Percentiles rank a stretch among this genome's conserved stretches.
These are phyloP conservation scores for Eimeria acervulina DNA, from an alignment of 169 alveolate species.

Conservation along the genomic window DNA sequence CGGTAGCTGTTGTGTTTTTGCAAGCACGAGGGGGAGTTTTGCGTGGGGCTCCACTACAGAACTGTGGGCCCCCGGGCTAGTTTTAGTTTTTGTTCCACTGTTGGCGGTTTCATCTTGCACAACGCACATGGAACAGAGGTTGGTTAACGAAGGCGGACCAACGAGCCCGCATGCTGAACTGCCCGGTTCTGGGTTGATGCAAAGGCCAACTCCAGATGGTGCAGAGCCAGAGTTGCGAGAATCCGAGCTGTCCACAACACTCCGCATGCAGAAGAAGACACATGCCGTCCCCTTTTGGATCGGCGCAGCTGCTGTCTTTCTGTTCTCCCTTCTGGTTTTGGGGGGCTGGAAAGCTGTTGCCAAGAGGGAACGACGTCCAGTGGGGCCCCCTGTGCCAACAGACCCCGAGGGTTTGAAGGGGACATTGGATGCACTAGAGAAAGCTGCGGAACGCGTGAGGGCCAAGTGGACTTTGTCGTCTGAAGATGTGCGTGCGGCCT, in stretches of 20 bases:
- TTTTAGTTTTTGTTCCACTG: too few relatives aligned
- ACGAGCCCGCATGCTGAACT: neutral
- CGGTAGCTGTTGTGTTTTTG: neutral
- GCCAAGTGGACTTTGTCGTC: neutral
- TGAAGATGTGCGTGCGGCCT: neutral
- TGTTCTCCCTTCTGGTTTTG: neutral
- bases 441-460: neutral
- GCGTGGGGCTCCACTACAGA: neutral
- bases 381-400: neutral
- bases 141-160: neutral
- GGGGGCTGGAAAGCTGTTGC: neutral
- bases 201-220: neutral
- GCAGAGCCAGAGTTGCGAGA: neutral
- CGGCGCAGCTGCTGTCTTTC: neutral
- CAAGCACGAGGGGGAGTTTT: neutral
- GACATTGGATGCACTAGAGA: neutral
- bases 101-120: neutral
- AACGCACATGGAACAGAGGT: neutral
- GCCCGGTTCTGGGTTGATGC: neutral
- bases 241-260: neutral
- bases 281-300: neutral
- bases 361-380: neutral
- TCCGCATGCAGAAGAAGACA: neutral
- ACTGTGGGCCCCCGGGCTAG: neutral
- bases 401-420: neutral